phyloP scores from a whole-genome alignment of 139 green algal genomes.

The Chlorella sp. region DNA sequence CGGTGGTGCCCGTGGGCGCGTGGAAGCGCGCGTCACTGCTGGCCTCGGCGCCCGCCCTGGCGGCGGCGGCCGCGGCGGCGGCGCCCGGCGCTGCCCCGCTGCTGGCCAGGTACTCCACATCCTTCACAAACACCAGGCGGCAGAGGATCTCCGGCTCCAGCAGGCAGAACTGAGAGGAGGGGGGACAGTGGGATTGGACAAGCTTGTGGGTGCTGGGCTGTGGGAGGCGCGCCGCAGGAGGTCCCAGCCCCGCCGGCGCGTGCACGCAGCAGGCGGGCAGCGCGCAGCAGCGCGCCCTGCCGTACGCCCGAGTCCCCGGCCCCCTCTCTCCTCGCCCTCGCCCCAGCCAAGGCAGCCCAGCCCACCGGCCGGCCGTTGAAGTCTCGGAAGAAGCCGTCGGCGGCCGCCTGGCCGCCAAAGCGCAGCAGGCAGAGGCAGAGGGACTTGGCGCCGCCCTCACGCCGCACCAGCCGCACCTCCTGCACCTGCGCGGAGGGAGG shows the following conservation, averaged over 20 bases:
- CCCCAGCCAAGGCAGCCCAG: too few relatives aligned
- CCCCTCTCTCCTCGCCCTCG: too few relatives aligned
- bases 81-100: background rate
- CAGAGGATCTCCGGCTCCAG: slow-evolving; percentile 87
- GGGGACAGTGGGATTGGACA: too few relatives aligned
- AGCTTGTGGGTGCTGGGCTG: too few relatives aligned
- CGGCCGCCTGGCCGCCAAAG: slow-evolving; percentile 67
- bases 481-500: slow-evolving; percentile 22
- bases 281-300: too few relatives aligned
- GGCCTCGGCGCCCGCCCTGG: background rate
- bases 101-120: slow-evolving; percentile 40
- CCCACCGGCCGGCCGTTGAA: slow-evolving; percentile 81
- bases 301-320: too few relatives aligned
- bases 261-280: too few relatives aligned
- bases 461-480: slow-evolving; percentile 81
- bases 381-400: slow-evolving; percentile 80
- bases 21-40: background rate
- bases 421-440: slow-evolving; percentile 89
- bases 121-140: slow-evolving; percentile 58
- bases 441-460: slow-evolving; percentile 42
- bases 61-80: background rate
- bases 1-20: slow-evolving; percentile 17
- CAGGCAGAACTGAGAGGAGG: slow-evolving; percentile 60
- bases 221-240: too few relatives aligned
- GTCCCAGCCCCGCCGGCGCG: too few relatives aligned